Evolutionary conservation across 2,329 filamentous ascomycete genomes (phyloP).

Genomic region (Penicillium italicum): DNA sequence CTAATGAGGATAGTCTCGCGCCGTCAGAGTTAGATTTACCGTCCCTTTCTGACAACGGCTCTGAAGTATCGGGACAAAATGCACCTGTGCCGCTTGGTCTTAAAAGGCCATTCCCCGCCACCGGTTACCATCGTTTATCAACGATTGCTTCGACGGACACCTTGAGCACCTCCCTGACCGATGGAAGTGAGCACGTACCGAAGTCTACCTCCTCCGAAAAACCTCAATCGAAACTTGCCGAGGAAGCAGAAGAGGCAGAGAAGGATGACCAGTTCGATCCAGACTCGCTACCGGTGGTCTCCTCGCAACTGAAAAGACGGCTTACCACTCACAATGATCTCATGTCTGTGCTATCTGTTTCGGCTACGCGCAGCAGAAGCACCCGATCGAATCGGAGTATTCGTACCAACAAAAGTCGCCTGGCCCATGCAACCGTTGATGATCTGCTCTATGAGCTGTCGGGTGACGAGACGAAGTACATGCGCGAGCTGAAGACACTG

Average conservation of each 20-base stretch:
- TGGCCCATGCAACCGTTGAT: slow-evolving; percentile 64
- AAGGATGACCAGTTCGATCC: slow-evolving; percentile 45
- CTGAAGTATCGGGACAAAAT: slow-evolving; percentile 38
- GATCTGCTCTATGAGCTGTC: slow-evolving; percentile 77
- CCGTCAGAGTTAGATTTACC: slow-evolving; percentile 29
- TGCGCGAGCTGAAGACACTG: slow-evolving; percentile 83
- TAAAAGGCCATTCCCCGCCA: slow-evolving; percentile 50
- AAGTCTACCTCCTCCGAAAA: background rate
- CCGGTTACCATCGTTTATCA: slow-evolving; percentile 53
- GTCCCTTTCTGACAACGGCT: slow-evolving; percentile 33
- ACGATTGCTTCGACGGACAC: slow-evolving; percentile 59
- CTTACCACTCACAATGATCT: slow-evolving; percentile 91
- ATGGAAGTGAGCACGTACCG: slow-evolving; percentile 10
- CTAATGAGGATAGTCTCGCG: slow-evolving; percentile 25
- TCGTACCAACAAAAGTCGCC: slow-evolving; percentile 65
- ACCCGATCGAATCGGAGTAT: slow-evolving; percentile 75
- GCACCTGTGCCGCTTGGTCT: slow-evolving; percentile 40
- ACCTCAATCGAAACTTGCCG: background rate
- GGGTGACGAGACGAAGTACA: slow-evolving; percentile 82
- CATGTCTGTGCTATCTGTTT: slow-evolving; percentile 80
- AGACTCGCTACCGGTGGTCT: slow-evolving; percentile 46
- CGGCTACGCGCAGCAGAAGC: slow-evolving; percentile 60
- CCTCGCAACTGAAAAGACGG: slow-evolving; percentile 60
- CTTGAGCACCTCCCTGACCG: slow-evolving; percentile 35
- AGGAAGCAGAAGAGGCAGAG: slow-evolving; percentile 28